phyloP scores from a whole-genome alignment of 805 yeast genomes.

The Starmerella gropengiesseri region DNA sequence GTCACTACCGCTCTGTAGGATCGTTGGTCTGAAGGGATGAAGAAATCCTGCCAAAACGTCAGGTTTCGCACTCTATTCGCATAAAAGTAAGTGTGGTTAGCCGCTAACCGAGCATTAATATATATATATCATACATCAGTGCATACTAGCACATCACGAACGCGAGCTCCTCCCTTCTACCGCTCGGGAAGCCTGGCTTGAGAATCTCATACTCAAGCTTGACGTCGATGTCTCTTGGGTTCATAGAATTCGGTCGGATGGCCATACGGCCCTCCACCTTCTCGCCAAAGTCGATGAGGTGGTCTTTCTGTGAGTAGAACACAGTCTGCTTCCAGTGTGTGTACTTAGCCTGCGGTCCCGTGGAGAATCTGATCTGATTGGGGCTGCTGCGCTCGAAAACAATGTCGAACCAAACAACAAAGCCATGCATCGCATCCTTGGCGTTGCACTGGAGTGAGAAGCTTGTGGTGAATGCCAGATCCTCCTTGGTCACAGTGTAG shows the following conservation, averaged over 20 bases:
- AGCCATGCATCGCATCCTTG: conserved; percentile 76
- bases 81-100: not conserved
- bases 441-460: conserved; percentile 65
- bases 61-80: not conserved
- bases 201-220: conserved; percentile 40
- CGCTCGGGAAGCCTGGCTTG: conserved; percentile 5
- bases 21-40: not conserved
- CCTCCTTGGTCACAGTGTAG: conserved; percentile 75
- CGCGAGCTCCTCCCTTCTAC: conserved; percentile 5
- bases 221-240: conserved; percentile 86
- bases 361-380: conserved; percentile 58
- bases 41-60: not conserved
- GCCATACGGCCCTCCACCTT: conserved; percentile 57
- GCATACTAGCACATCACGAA: conserved; percentile 11
- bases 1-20: conserved; percentile 78
- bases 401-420: conserved; percentile 90
- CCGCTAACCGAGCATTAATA: not conserved
- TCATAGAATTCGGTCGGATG: conserved; percentile 61
- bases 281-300: conserved; percentile 70
- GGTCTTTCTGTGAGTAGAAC: conserved; percentile 73
- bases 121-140: not conserved
- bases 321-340: conserved; percentile 99
- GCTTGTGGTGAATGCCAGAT: conserved; percentile 61
- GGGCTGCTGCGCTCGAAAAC: conserved; percentile 45
- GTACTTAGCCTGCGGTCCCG: conserved; percentile 88